phyloP scores from a whole-genome alignment of 2,329 filamentous ascomycete species.

The Curvularia eragrostidis region DNA sequence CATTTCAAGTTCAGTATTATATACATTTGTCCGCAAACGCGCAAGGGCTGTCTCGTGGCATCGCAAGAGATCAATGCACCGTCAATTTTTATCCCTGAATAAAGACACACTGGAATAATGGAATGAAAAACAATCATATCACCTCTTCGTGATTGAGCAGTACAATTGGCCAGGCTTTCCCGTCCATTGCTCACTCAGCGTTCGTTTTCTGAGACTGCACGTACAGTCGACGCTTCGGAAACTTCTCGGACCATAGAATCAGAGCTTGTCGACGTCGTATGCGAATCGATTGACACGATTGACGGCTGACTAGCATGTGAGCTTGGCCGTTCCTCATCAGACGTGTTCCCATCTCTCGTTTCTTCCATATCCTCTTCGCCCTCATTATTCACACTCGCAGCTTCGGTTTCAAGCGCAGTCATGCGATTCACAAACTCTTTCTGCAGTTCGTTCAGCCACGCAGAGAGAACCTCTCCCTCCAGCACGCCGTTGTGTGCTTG shows the following conservation, averaged over 20 bases:
- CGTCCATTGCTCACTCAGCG: neutral
- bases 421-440: constrained; percentile 76
- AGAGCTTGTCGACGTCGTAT: constrained; percentile 24
- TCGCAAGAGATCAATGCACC: neutral
- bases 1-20: neutral
- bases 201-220: constrained; percentile 39
- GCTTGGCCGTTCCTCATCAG: constrained; percentile 20
- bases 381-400: constrained; percentile 19
- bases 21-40: neutral
- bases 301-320: constrained; percentile 28
- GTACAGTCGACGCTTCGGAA: constrained; percentile 31
- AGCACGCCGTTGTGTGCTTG: constrained; percentile 72
- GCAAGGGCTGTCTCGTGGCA: neutral
- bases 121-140: neutral
- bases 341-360: constrained; percentile 19
- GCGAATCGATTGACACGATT: constrained; percentile 32
- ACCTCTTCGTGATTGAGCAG: neutral
- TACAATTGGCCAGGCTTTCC: neutral
- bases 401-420: constrained; percentile 67
- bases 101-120: neutral
- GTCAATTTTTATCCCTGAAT: neutral
- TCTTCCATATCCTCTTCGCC: constrained; percentile 20
- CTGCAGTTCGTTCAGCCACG: constrained; percentile 72
- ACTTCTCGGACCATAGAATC: constrained; percentile 20
- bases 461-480: constrained; percentile 66